Conservation (phyloP, 177 flowering plant species). For the Vitis hybrid region DNA sequence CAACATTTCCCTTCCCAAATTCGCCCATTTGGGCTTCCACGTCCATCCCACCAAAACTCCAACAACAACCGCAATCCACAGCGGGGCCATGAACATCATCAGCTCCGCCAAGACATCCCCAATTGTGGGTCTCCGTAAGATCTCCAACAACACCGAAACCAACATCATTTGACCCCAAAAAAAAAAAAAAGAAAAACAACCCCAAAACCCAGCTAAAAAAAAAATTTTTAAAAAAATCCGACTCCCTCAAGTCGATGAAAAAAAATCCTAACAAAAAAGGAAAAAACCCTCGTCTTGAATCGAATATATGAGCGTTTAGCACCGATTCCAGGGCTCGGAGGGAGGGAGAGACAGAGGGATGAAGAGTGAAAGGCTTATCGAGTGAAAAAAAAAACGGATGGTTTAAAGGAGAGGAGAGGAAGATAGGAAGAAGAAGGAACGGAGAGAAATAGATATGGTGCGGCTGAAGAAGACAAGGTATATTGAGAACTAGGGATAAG, state of each 20-base stretch:
- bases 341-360: background rate
- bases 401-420: background rate
- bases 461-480: slow-evolving; percentile 1
- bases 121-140: slow-evolving; percentile 46
- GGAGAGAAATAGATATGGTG: no score
- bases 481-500: slow-evolving; percentile 38
- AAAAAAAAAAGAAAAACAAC: background rate
- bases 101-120: slow-evolving; percentile 50
- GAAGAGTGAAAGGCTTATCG: slow-evolving; percentile 4
- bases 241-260: background rate
- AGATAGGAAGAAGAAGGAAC: slow-evolving; percentile 12
- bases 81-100: slow-evolving; percentile 43
- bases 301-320: background rate
- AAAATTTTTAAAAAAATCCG: background rate
- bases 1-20: slow-evolving; percentile 30
- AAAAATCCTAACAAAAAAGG: background rate
- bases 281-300: background rate
- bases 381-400: background rate
- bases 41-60: slow-evolving; percentile 85
- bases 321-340: background rate
- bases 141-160: slow-evolving; percentile 45
- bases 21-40: slow-evolving; percentile 87
- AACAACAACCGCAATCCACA: slow-evolving; percentile 62
- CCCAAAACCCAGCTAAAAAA: background rate
- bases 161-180: slow-evolving; percentile 38